Evolutionary conservation across 306 rosid genomes (phyloP).

Genomic region (Urtica urens): DNA sequence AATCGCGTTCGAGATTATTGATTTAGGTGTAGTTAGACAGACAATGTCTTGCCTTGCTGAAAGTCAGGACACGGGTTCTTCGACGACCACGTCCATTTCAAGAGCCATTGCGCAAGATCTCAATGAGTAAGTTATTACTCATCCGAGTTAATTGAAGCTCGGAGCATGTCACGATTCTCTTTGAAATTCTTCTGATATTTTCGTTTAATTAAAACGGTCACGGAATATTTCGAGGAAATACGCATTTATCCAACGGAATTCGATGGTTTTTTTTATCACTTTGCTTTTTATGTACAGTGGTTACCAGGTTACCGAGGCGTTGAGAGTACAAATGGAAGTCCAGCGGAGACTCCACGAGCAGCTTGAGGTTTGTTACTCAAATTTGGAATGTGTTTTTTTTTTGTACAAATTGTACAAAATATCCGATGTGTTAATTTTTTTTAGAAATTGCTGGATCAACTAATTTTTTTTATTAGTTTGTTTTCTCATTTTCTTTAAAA

Average conservation of each 20-base stretch:
- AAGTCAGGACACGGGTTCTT: constrained; percentile 47
- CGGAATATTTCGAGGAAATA: too few relatives aligned
- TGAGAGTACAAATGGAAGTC: constrained; percentile 56
- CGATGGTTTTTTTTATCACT: neutral
- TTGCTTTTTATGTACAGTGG: constrained; percentile 23
- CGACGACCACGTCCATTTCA: constrained; percentile 32
- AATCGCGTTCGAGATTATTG: too few relatives aligned
- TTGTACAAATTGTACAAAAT: too few relatives aligned
- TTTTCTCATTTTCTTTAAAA: too few relatives aligned
- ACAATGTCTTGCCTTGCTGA: constrained; percentile 47
- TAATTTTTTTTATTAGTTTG: too few relatives aligned
- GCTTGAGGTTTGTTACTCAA: constrained; percentile 56
- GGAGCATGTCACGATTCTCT: too few relatives aligned
- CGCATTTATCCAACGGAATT: neutral
- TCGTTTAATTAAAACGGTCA: too few relatives aligned
- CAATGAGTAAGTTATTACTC: constrained; percentile 24
- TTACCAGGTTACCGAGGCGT: constrained; percentile 48
- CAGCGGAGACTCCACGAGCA: constrained; percentile 53
- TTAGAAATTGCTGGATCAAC: too few relatives aligned
- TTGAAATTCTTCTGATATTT: too few relatives aligned
- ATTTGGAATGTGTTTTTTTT: too few relatives aligned
- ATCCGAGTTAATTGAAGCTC: neutral
- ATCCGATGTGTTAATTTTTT: too few relatives aligned
- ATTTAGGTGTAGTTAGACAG: constrained; percentile 24
- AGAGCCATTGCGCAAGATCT: constrained; percentile 31